Percentiles rank a stretch among this genome's conserved stretches.
phyloP scores from a whole-genome alignment of 2,329 filamentous ascomycete species.

The Aspergillus viridinutans region DNA sequence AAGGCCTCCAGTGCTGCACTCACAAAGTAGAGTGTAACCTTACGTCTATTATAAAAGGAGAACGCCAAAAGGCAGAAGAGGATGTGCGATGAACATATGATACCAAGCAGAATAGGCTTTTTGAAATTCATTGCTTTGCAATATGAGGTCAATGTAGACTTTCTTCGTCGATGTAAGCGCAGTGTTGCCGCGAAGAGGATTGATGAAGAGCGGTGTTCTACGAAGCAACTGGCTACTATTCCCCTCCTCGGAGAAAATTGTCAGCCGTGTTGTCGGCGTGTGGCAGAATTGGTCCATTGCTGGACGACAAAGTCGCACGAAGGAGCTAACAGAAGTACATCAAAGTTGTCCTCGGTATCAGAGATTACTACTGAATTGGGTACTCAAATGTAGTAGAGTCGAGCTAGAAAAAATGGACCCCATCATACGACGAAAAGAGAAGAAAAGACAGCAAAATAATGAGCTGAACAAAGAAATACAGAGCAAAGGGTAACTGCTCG shows the following conservation, averaged over 20 bases:
- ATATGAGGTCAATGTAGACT: background rate
- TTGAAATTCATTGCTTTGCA: background rate
- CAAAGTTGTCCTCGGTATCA: background rate
- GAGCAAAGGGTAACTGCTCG: background rate
- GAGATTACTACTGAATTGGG: background rate
- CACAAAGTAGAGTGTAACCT: conserved; percentile 4
- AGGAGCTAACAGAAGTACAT: background rate
- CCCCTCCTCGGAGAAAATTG: background rate
- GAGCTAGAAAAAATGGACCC: background rate
- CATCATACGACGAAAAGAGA: background rate
- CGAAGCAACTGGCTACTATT: background rate
- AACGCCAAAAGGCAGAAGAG: background rate
- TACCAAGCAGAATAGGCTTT: background rate
- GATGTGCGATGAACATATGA: background rate
- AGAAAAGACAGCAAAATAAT: background rate
- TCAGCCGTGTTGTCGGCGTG: background rate
- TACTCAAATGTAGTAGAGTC: background rate
- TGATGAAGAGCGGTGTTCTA: background rate
- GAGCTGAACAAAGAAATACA: background rate
- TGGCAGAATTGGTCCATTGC: background rate
- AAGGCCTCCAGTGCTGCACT: conserved; percentile 43
- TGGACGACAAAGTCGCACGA: background rate
- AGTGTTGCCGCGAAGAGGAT: background rate
- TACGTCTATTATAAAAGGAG: background rate
- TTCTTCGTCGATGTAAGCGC: background rate